These are phyloP conservation scores for Quercus agrifolia DNA, from an alignment of 306 rosid genomes.

Conservation along the genomic window DNA sequence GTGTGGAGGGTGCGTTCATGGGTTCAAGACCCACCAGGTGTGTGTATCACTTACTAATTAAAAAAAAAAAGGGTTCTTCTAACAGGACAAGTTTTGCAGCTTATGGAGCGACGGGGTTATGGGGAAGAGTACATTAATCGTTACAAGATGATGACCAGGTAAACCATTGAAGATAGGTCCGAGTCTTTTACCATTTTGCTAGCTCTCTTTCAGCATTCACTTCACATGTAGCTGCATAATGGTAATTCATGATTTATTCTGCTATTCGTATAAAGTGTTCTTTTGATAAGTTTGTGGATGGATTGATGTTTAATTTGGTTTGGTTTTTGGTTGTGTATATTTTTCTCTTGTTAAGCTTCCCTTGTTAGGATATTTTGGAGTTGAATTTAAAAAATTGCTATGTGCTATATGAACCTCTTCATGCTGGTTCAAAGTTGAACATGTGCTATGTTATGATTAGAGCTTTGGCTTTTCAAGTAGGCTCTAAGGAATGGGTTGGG, in stretches of 20 bases:
- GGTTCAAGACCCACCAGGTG: too few relatives aligned
- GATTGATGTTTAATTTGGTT: neutral
- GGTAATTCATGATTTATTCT: neutral
- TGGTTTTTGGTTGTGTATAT: neutral
- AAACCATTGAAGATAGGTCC: constrained; percentile 14
- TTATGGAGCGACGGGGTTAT: constrained; percentile 88
- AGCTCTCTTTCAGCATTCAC: neutral
- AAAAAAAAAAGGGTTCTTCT: constrained; percentile 8
- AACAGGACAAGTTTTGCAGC: constrained; percentile 45
- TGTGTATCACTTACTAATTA: neutral
- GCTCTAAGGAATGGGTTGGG: neutral
- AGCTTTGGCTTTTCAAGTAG: neutral
- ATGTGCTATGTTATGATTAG: neutral
- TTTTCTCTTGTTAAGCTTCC: neutral
- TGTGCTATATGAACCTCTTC: neutral
- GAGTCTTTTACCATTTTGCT: neutral
- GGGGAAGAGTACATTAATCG: constrained; percentile 84
- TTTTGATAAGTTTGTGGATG: neutral
- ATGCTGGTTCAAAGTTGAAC: neutral
- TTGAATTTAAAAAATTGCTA: neutral
- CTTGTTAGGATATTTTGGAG: neutral
- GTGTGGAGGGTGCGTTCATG: too few relatives aligned
- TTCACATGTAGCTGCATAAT: neutral
- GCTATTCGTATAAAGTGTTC: neutral
- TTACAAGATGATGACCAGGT: constrained; percentile 96